Percentiles rank a stretch among this genome's conserved stretches.
These are phyloP conservation scores for Diaporthe citri DNA, from an alignment of 2,329 filamentous ascomycete genomes.

Conservation along the genomic window DNA sequence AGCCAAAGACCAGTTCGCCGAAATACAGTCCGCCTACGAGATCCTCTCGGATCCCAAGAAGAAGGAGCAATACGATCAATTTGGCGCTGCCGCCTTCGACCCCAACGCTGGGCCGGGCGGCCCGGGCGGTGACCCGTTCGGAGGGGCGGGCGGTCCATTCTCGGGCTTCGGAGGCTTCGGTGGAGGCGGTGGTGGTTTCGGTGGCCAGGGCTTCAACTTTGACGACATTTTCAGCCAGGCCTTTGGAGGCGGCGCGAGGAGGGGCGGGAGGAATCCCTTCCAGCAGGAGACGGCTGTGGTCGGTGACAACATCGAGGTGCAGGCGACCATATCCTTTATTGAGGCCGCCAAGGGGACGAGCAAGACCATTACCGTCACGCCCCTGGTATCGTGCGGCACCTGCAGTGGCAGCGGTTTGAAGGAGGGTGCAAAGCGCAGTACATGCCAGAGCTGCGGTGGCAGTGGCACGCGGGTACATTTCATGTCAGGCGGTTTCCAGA, in stretches of 20 bases:
- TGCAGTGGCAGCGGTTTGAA: slow-evolving; percentile 90
- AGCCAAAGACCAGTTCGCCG: slow-evolving; percentile 95
- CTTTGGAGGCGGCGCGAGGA: slow-evolving; percentile 66
- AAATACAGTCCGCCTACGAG: slow-evolving; percentile 95
- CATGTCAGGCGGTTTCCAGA: slow-evolving; percentile 94
- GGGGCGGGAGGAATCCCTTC: slow-evolving; percentile 75
- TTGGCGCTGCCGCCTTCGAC: slow-evolving; percentile 89
- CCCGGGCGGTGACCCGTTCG: slow-evolving; percentile 71
- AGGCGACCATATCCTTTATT: slow-evolving; percentile 93
- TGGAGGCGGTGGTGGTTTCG: slow-evolving; percentile 70
- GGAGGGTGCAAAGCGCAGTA: slow-evolving; percentile 77
- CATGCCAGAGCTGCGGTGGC: slow-evolving; percentile 86
- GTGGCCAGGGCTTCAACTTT: slow-evolving; percentile 60
- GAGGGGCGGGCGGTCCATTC: slow-evolving; percentile 75
- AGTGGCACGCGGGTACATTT: slow-evolving; percentile 89
- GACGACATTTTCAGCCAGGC: slow-evolving; percentile 96
- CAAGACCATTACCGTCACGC: slow-evolving; percentile 90
- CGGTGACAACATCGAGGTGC: slow-evolving; percentile 97
- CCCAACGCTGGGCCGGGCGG: slow-evolving; percentile 76
- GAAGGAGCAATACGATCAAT: slow-evolving; percentile 91
- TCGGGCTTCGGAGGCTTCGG: slow-evolving; percentile 67
- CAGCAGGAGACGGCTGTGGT: slow-evolving; percentile 80
- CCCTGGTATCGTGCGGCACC: slow-evolving; percentile 83
- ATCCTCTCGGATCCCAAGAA: slow-evolving; percentile 93
- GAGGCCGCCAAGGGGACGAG: slow-evolving; percentile 92